Conservation (phyloP, 805 yeast genomes). For the Pichia exigua region DNA sequence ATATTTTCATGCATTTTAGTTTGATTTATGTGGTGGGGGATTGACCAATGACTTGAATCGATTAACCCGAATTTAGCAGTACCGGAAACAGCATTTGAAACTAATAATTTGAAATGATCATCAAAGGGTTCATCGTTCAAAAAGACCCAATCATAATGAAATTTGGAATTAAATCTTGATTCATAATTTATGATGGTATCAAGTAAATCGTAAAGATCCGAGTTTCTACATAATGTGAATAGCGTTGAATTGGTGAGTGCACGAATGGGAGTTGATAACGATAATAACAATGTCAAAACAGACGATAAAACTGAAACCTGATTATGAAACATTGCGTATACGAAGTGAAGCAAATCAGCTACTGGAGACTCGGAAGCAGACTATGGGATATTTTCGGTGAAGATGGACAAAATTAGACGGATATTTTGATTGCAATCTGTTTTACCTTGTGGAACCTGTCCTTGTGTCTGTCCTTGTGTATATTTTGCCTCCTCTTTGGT, state of each 20-base stretch:
- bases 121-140: constrained; percentile 62
- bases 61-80: constrained; percentile 54
- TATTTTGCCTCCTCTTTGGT: too few relatives aligned
- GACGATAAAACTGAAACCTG: neutral
- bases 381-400: too few relatives aligned
- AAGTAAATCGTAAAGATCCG: constrained; percentile 49
- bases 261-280: neutral
- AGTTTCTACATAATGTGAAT: constrained; percentile 63
- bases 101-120: constrained; percentile 43
- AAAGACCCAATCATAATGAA: constrained; percentile 73
- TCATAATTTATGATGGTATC: constrained; percentile 57
- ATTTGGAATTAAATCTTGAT: constrained; percentile 54
- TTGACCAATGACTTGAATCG: constrained; percentile 57
- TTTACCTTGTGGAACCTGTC: too few relatives aligned
- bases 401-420: too few relatives aligned
- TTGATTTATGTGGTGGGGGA: constrained; percentile 38
- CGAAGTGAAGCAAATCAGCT: neutral
- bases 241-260: constrained; percentile 46
- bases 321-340: neutral
- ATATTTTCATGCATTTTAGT: constrained; percentile 16
- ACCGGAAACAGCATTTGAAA: constrained; percentile 51
- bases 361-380: too few relatives aligned
- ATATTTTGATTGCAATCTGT: too few relatives aligned
- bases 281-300: neutral
- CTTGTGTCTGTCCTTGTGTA: too few relatives aligned